Conservation (phyloP, 441 rosid species). For the Theobroma grandiflorum region DNA sequence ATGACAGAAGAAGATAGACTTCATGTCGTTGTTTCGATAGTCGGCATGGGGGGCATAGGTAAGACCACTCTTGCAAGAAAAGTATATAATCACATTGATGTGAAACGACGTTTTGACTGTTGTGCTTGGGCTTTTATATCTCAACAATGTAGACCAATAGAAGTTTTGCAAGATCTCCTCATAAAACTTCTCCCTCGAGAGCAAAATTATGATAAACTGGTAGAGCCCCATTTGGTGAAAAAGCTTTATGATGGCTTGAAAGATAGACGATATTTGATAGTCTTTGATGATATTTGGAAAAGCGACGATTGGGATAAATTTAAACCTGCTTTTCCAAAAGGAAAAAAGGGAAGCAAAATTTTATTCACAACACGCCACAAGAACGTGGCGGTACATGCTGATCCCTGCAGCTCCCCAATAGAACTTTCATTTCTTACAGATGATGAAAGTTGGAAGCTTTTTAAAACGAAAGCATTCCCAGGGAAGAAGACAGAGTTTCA, state of each 20-base stretch:
- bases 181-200: conserved; percentile 12
- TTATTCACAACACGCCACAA: conserved; percentile 33
- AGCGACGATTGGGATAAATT: conserved; percentile 33
- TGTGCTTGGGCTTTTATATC: conserved; percentile 3
- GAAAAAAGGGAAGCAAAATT: conserved; percentile 23
- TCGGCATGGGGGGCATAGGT: background rate
- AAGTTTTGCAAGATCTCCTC: background rate
- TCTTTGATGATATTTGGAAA: conserved; percentile 33
- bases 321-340: conserved; percentile 25
- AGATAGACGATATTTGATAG: conserved; percentile 25
- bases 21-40: background rate
- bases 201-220: background rate
- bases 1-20: background rate
- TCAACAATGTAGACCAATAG: background rate
- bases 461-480: background rate
- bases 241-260: conserved; percentile 4
- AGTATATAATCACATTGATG: background rate
- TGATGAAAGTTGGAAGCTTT: conserved; percentile 30
- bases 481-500: background rate
- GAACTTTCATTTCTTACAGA: conserved; percentile 27
- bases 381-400: conserved; percentile 20
- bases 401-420: background rate
- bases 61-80: conserved; percentile 19
- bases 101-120: background rate
- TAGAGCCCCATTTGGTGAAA: conserved; percentile 25